Conservation (phyloP, 495 filamentous ascomycete species). For the Amphirosellinia nigrospora region DNA sequence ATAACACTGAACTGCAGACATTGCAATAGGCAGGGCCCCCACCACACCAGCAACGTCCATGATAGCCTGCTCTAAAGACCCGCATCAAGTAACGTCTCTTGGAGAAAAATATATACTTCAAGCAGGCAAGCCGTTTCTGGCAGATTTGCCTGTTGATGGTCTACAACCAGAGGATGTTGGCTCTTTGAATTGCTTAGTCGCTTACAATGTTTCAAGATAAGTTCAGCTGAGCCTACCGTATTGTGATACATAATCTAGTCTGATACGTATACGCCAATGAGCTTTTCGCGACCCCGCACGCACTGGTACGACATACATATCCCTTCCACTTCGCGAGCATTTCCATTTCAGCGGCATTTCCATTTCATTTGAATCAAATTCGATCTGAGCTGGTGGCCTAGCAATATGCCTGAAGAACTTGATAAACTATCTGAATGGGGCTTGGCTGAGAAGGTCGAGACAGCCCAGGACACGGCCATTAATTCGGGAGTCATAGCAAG, state of each 20-base stretch:
- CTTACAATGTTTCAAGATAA: not conserved
- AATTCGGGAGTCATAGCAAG: not conserved
- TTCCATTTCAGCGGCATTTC: not conserved
- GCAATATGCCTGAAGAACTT: not conserved
- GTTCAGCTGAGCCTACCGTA: not conserved
- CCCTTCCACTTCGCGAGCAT: not conserved
- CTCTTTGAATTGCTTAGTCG: not conserved
- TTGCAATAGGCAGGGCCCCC: not conserved
- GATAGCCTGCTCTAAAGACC: not conserved
- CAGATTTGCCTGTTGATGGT: not conserved
- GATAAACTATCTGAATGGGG: not conserved
- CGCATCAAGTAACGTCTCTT: not conserved
- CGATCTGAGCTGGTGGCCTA: not conserved
- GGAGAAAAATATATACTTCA: not conserved
- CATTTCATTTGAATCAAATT: not conserved
- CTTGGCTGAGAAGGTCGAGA: not conserved
- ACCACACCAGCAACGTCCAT: not conserved
- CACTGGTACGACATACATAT: not conserved
- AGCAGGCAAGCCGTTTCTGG: not conserved
- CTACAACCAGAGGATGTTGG: not conserved
- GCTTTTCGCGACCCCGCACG: not conserved
- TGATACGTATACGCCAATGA: not conserved
- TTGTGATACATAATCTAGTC: not conserved
- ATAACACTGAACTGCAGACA: not conserved
- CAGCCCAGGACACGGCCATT: not conserved